Evolutionary conservation across 768 basidiomycete species (phyloP).

Genomic region (Lactarius tabidus): DNA sequence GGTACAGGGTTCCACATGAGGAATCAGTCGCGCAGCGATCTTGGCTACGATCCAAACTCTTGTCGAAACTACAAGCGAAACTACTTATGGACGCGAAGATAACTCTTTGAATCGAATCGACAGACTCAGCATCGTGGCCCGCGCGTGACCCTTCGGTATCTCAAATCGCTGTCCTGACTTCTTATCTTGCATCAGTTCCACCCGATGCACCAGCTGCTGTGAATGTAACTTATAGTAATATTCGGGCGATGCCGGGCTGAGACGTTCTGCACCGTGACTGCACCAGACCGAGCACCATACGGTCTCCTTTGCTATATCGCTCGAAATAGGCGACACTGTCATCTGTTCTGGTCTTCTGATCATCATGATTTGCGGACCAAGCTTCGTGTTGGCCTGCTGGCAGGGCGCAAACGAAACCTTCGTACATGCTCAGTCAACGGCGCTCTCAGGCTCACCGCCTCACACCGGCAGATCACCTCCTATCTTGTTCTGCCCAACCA

Average conservation of each 20-base stretch:
- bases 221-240: neutral
- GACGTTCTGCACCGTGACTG: neutral
- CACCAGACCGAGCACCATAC: neutral
- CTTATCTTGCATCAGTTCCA: no score
- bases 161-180: neutral
- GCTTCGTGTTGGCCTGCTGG: neutral
- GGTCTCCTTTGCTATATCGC: neutral
- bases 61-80: no score
- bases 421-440: neutral
- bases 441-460: no score
- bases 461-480: neutral
- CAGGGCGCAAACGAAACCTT: neutral
- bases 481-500: neutral
- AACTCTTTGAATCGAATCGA: neutral
- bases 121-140: neutral
- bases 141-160: neutral
- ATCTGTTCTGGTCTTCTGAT: neutral
- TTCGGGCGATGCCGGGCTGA: neutral
- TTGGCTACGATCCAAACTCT: no score
- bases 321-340: no score
- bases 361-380: neutral
- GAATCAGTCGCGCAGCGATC: no score
- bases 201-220: neutral
- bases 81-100: neutral
- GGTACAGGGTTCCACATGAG: no score